A percentile compares a stretch with the other conserved stretches of the same genome.
These are phyloP conservation scores for Wickerhamomyces hampshirensis DNA, from an alignment of 805 yeast genomes.

Conservation along the genomic window DNA sequence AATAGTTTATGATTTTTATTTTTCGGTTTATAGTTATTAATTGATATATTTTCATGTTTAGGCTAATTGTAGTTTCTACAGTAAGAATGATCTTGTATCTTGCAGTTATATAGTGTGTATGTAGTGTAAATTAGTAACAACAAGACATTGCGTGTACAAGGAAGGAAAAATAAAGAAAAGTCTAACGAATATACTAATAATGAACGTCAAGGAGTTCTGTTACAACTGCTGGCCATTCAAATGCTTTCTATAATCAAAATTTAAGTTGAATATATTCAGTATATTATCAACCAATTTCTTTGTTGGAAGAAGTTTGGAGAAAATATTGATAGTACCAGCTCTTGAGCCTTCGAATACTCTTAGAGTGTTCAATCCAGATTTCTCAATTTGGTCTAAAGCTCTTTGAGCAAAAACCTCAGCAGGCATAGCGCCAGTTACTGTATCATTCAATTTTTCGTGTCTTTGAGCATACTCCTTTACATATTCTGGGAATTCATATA, in stretches of 20 bases:
- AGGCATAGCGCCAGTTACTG: slow-evolving; percentile 19
- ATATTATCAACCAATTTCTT: slow-evolving; percentile 12
- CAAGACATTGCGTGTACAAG: no score
- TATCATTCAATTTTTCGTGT: slow-evolving; percentile 3
- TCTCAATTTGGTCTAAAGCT: slow-evolving; percentile 33
- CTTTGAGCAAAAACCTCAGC: slow-evolving; percentile 36
- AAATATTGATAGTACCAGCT: slow-evolving; percentile 9
- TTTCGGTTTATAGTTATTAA: no score
- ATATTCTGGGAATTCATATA: slow-evolving; percentile 19
- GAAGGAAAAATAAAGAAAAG: no score
- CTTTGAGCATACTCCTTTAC: slow-evolving; percentile 10
- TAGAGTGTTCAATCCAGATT: slow-evolving; percentile 12
- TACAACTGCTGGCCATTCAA: slow-evolving; percentile 2
- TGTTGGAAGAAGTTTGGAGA: slow-evolving; percentile 7
- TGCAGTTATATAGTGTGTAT: no score
- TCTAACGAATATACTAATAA: no score
- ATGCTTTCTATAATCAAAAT: slow-evolving; percentile 21
- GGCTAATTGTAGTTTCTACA: no score
- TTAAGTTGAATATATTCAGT: slow-evolving; percentile 15
- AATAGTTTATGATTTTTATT: no score
- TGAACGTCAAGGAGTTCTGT: no score
- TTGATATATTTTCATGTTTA: no score
- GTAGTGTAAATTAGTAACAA: no score
- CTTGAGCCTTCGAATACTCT: slow-evolving; percentile 20
- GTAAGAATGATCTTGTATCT: no score